Conservation (phyloP, 352 stramenopile species). For the Globisporangium megalacanthum region DNA sequence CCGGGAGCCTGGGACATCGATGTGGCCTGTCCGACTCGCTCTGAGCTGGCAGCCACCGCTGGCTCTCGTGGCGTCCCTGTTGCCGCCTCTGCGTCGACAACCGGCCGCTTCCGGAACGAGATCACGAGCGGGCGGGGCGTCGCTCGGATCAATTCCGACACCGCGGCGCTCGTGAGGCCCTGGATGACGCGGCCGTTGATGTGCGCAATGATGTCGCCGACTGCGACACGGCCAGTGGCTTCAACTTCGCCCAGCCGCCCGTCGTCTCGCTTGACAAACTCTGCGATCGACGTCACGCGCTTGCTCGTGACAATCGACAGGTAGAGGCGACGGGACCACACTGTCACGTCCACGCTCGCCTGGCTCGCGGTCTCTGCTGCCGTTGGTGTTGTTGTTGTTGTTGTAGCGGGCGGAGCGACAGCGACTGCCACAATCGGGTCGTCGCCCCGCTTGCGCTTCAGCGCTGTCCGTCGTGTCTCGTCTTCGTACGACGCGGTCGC, state of each 20-base stretch:
- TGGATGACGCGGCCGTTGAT: conserved; percentile 29
- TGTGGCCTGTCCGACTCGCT: not conserved
- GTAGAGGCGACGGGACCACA: conserved; percentile 65
- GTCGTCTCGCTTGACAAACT: conserved; percentile 43
- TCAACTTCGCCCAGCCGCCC: conserved; percentile 52
- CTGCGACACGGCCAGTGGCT: conserved; percentile 35
- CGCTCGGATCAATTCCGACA: conserved; percentile 48
- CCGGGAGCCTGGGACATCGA: too few species aligned
- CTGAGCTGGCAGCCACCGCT: too few species aligned
- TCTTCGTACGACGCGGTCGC: conserved; percentile 16
- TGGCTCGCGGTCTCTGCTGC: not conserved
- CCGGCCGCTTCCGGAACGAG: conserved; percentile 19
- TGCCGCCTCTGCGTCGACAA: too few species aligned
- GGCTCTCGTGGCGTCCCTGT: too few species aligned
- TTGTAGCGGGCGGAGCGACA: not conserved
- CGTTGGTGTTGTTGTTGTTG: too few species aligned
- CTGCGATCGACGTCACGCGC: conserved; percentile 43
- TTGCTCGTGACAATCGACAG: conserved; percentile 54
- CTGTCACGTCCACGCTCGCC: conserved; percentile 23
- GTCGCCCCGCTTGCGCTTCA: conserved; percentile 44
- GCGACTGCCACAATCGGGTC: not conserved
- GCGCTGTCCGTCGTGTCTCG: conserved; percentile 20
- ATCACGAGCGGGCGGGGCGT: conserved; percentile 37
- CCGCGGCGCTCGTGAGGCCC: conserved; percentile 29
- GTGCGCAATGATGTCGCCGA: conserved; percentile 51